Evolutionary conservation across 129 eudicot genomes (phyloP), one percentile per base, ranked within the genome.

Genomic region (Pseudognaphalium luteoalbum): DNA sequence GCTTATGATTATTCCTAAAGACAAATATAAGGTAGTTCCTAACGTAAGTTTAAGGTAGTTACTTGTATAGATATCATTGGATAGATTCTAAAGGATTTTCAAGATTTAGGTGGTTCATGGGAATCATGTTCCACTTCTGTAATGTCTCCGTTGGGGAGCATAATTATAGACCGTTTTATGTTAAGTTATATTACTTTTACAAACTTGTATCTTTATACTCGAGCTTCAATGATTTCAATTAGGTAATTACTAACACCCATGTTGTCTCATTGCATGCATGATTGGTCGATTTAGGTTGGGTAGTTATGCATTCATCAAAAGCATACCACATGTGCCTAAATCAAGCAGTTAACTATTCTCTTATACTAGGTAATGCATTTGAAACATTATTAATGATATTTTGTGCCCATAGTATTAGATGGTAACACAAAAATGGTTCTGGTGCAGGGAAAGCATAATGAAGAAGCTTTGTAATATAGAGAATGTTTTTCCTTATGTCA

Each of bases 261-360:
- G 47, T 66, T 30, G 4, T 29, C 20, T 35, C 17, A 25, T n/a
- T 70, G 50, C 14, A 14, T 70, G 61, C 62, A 50, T 70, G 74
- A 47, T 70, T 70, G 61, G 62, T 50, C 32, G 37, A 47, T 50
- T 70, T 17, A 17, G 75, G 22, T 70, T 29, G 62, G 28, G 14
- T 51, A 30, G 62, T 50, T 29, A 56, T 51, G 63, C 63, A 17
- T 70, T 33, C 12, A 6, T 56, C 14, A 50, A 47, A 52, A 70
- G 59, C 63, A 70, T 39, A 51, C 52, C 20, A 29, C 63, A 70
- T 7, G 25, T 6, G 28, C 35, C 28, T 70, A 70, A 50, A 51
- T 17, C 29, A 51, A 70, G 21, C 8, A 70, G 42, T 47, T 50
- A 51, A 70, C 41, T 47, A 30, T 50, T 25, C 16, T 29, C 62